Base-by-base conservation (phyloP, 257 asterid genomes). In the Primulina eburnea region DNA sequence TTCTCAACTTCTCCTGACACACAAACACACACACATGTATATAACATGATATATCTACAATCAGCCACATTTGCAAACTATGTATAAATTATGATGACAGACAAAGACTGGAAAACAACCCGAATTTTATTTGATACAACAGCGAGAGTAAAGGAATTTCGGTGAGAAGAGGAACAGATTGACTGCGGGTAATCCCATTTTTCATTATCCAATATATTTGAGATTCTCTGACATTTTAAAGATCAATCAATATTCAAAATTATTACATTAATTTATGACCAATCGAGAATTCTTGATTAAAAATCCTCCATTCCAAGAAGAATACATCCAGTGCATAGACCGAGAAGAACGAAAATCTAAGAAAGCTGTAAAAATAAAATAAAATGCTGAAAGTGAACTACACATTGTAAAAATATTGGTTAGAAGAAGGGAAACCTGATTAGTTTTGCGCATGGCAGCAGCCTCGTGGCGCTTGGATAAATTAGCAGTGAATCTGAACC, bases 401-500 rank as follows among this genome's bases (percentile, higher is more conserved):
- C 8, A 50, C 7, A 50, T 50, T 4, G 18, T 4, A 47, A 47
- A 47, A 47, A 47, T 3, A 14, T 2, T 40, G 52, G 24, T 57
- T 33, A 60, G 16, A 37, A 2, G 34, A 14, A 35, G 24, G 3
- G 20, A 58, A 7, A 90, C 97, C 96, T 89, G 85, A 79, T 82
- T 87, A 66, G 86, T 87, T 38, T 87, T 85, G 70, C 95, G 98
- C 87, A 89, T 89, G 50, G 77, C 89, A 60, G 87, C 90, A 62
- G 89, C 96, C 83, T 92, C 90, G n/a, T 74, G 18, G 6, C 98
- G 89, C 74, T 87, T 92, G 76, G 90, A 73, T 34, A 92, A 82
- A 79, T 92, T 92, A 18, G 98, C 98, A 33, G 98, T 92, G 79
- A 89, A 89, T 58, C 96, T 85, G 76, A 92, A 92, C 55, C 98